Conservation (phyloP, 306 rosid species). For the Crotalaria pallida region DNA sequence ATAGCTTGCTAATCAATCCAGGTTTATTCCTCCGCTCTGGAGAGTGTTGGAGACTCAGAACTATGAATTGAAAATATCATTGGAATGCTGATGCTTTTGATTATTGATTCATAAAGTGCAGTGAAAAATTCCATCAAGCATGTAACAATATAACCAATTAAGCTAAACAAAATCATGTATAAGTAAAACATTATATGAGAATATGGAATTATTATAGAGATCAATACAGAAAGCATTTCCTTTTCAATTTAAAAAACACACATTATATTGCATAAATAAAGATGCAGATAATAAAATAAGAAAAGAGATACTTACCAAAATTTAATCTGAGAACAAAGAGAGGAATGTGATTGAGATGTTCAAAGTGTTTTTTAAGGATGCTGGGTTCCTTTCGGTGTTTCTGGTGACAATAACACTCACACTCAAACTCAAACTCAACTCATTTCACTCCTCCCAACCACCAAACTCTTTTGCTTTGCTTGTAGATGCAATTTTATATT, state of each 20-base stretch:
- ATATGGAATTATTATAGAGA: neutral
- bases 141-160: neutral
- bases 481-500: slow-evolving; percentile 9
- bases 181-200: neutral
- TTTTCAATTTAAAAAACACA: slow-evolving; percentile 12
- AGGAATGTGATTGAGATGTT: neutral
- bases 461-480: neutral
- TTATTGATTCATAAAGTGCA: neutral
- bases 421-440: neutral
- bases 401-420: neutral
- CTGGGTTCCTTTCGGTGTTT: neutral
- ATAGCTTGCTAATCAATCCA: too few relatives aligned
- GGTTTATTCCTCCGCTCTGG: too few relatives aligned
- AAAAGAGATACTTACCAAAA: slow-evolving; percentile 18
- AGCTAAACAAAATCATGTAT: neutral
- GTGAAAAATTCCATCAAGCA: neutral
- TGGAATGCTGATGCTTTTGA: neutral
- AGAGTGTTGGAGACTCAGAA: too few relatives aligned
- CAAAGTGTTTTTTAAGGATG: neutral
- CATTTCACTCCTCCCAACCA: neutral
- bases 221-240: neutral
- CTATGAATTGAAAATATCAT: neutral
- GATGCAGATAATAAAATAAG: neutral
- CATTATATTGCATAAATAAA: neutral
- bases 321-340: neutral